A percentile compares a stretch with the other conserved stretches of the same genome.
phyloP scores from a whole-genome alignment of 1,284 basidiomycete genomes.

The Cystobasidiaceae sp. region DNA sequence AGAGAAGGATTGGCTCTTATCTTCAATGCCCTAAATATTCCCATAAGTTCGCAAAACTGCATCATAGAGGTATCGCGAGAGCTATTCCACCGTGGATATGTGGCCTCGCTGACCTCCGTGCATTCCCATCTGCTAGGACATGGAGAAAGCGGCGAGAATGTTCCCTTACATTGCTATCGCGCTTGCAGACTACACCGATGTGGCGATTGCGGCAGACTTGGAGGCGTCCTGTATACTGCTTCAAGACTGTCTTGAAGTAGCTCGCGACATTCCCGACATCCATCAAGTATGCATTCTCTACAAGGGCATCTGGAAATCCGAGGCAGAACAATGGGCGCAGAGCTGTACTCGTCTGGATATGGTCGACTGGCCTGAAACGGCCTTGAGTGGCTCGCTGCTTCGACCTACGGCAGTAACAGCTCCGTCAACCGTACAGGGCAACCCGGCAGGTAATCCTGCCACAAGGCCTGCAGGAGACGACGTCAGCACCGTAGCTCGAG shows the following conservation, averaged over 20 bases:
- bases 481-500: not conserved
- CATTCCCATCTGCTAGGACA: not conserved
- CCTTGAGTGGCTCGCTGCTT: not conserved
- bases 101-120: too few relatives aligned
- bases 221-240: not conserved
- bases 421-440: not conserved
- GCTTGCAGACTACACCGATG: not conserved
- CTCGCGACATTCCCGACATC: constrained; percentile 13
- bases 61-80: too few relatives aligned
- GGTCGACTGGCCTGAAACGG: not conserved
- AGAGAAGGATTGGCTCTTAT: not conserved
- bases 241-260: not conserved
- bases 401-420: not conserved
- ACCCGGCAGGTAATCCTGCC: not conserved
- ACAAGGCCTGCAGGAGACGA: not conserved
- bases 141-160: not conserved
- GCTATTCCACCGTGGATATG: too few relatives aligned
- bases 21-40: not conserved
- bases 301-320: constrained; percentile 17
- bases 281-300: constrained; percentile 6
- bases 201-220: not conserved
- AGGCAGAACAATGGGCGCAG: constrained; percentile 1
- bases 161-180: constrained; percentile 8
- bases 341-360: not conserved
- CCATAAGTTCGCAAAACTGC: not conserved